These are phyloP conservation scores for Ganoderma resinaceum DNA, from an alignment of 1,284 basidiomycete genomes.

Conservation along the genomic window DNA sequence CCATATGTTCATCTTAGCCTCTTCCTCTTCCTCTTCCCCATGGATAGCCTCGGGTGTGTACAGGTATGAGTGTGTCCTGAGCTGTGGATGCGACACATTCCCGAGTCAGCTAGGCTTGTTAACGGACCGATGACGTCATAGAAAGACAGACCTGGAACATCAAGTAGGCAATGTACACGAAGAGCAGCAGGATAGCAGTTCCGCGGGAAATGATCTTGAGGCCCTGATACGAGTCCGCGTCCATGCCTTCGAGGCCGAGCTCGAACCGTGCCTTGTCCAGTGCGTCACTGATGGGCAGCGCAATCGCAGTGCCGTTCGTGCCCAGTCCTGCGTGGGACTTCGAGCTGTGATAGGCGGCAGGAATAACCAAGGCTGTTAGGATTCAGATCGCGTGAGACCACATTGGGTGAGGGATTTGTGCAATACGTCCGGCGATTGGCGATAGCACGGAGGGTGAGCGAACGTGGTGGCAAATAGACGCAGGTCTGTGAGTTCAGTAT, in stretches of 20 bases:
- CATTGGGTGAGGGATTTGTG: neutral
- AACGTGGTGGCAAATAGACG: neutral
- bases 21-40: constrained; percentile 54
- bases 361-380: constrained; percentile 82
- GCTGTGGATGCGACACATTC: constrained; percentile 48
- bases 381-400: constrained; percentile 6
- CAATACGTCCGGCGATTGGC: neutral
- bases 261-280: constrained; percentile 16
- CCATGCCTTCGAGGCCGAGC: constrained; percentile 34
- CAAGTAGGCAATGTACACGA: constrained; percentile 85
- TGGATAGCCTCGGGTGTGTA: constrained; percentile 17
- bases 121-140: neutral
- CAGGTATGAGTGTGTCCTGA: constrained; percentile 42
- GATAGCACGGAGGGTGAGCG: constrained; percentile 1
- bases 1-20: constrained; percentile 70
- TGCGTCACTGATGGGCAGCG: constrained; percentile 16
- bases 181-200: constrained; percentile 82
- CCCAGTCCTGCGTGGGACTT: constrained; percentile 36
- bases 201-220: constrained; percentile 84
- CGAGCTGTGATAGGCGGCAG: constrained; percentile 84
- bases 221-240: constrained; percentile 51
- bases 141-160: constrained; percentile 65
- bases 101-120: neutral
- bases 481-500: constrained; percentile 17
- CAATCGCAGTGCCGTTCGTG: constrained; percentile 20